Percentiles rank a stretch among this genome's conserved stretches.
These are phyloP conservation scores for Eucalyptus tenuipes DNA, from an alignment of 345 rosid genomes.

Conservation along the genomic window DNA sequence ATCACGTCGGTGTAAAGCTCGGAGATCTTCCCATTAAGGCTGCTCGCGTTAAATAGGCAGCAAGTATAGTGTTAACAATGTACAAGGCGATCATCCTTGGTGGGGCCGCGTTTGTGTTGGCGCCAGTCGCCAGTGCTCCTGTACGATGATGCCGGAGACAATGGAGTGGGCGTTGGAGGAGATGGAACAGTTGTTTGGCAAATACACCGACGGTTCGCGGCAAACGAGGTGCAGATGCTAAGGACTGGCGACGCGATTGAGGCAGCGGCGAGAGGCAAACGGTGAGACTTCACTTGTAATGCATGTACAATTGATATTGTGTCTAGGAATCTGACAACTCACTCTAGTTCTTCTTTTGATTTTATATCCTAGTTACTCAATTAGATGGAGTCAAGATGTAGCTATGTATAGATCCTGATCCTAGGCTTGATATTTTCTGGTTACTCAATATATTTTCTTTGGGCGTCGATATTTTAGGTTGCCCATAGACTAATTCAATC, in stretches of 20 bases:
- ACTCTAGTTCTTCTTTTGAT: not conserved
- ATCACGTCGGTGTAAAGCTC: constrained; percentile 66
- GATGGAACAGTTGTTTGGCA: constrained; percentile 49
- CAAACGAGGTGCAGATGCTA: not conserved
- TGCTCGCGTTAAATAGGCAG: constrained; percentile 51
- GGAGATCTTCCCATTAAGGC: constrained; percentile 70
- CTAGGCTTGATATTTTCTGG: not conserved
- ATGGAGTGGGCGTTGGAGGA: constrained; percentile 59
- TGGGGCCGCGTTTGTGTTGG: constrained; percentile 59
- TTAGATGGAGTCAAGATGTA: not conserved
- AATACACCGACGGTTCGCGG: constrained; percentile 14
- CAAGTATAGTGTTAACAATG: constrained; percentile 56
- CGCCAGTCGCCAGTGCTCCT: constrained; percentile 36
- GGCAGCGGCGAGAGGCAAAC: not conserved
- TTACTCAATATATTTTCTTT: not conserved
- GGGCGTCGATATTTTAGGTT: not conserved
- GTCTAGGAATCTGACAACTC: not conserved
- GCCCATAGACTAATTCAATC: not conserved
- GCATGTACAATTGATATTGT: not conserved
- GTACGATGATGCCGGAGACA: constrained; percentile 42
- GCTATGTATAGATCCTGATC: not conserved
- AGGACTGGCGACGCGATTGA: not conserved
- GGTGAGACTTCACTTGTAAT: not conserved
- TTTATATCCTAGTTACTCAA: not conserved
- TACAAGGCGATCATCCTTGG: constrained; percentile 44